A percentile compares a stretch with the other conserved stretches of the same genome.
Conservation (phyloP, 192 early-diverging fungal species). For the Chytriomyces confervae region DNA sequence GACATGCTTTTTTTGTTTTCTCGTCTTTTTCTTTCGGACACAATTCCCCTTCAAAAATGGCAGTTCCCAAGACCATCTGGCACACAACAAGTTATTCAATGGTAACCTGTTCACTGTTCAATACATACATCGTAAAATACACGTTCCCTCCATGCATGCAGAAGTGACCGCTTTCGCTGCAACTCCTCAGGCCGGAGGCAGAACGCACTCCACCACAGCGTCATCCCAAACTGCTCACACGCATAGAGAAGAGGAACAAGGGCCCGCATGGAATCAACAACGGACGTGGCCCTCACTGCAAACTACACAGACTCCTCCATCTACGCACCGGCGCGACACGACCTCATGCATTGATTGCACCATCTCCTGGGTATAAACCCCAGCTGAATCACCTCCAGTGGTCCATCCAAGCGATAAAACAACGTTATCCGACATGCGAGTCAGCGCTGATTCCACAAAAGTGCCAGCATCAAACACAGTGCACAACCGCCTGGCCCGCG, state of each 20-base stretch:
- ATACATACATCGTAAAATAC: no score
- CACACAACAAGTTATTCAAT: no score
- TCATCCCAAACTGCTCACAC: background rate
- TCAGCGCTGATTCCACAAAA: background rate
- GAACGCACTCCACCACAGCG: constrained; percentile 21
- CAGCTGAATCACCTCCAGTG: background rate
- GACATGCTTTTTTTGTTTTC: no score
- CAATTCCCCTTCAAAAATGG: no score
- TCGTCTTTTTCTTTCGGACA: no score
- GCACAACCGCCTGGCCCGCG: background rate
- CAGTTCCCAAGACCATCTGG: no score
- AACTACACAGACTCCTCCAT: constrained; percentile 1
- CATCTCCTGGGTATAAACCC: background rate
- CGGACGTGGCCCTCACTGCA: background rate
- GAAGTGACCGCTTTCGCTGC: no score
- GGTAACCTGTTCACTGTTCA: no score
- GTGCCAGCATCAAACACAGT: background rate
- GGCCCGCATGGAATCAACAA: background rate
- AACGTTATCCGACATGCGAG: background rate
- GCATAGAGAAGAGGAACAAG: background rate
- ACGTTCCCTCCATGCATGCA: no score
- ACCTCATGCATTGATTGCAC: background rate
- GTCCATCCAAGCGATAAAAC: constrained; percentile 21
- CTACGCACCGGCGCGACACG: background rate
- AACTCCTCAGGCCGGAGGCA: background rate